Percentiles rank a stretch among this genome's conserved stretches.
Conservation (phyloP, 306 rosid genomes). For the Adenanthera pavonina region DNA sequence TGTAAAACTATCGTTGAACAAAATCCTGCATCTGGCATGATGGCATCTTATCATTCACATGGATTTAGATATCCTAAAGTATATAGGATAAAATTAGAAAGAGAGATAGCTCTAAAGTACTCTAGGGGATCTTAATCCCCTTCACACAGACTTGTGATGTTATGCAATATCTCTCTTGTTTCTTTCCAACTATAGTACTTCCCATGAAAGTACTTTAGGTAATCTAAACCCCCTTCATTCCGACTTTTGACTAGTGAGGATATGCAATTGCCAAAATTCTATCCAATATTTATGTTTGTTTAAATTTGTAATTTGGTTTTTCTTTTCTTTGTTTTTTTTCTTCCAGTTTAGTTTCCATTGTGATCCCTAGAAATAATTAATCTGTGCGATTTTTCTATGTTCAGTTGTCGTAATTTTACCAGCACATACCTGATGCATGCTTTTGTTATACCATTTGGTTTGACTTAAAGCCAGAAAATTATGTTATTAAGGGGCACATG, state of each 20-base stretch:
- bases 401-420: background rate
- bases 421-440: background rate
- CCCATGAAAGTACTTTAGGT: too few relatives aligned
- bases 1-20: background rate
- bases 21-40: background rate
- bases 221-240: too few relatives aligned
- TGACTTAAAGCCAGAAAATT: background rate
- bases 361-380: background rate
- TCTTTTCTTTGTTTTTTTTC: too few relatives aligned
- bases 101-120: background rate
- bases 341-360: background rate
- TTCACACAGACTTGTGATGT: background rate
- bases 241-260: too few relatives aligned
- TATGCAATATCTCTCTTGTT: background rate
- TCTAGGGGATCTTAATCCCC: background rate
- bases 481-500: background rate
- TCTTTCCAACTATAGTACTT: too few relatives aligned
- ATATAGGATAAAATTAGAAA: too few relatives aligned
- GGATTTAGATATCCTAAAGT: too few relatives aligned
- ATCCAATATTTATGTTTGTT: background rate
- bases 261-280: background rate
- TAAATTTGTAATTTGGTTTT: too few relatives aligned
- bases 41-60: background rate
- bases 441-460: background rate
- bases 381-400: background rate